Base-by-base conservation (phyloP, 148 eudicot species). In the Persicaria tinctoria region DNA sequence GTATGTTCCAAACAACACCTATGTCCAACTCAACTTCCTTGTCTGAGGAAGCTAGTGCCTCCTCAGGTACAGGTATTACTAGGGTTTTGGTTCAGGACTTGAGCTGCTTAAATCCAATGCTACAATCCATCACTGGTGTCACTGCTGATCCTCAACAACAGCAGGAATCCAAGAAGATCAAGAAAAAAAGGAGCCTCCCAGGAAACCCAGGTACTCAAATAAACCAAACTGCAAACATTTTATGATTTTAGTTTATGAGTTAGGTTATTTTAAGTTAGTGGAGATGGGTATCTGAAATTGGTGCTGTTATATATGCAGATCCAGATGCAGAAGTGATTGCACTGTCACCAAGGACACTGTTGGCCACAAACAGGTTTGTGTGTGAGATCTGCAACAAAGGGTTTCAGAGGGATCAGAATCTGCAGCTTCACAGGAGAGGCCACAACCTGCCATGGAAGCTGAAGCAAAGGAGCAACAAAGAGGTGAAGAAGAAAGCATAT, bases 301-400 rank as follows among this genome's bases (percentile, higher is more conserved):
- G 41, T 62, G 53, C 8, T n/a, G 27, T 32, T 32, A 32, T 32
- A 17, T 60, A 50, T 54, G 74, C 87, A 94, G 98, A 94, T 72
- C 98, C 98, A 73, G 96, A 91, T 84, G 97, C 97, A 18, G 98
- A 94, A 77, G 97, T 94, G 77, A 90, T 94, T 9, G 96, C 97
- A 50, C 77, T 94, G 54, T 94, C 97, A 57, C 98, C 98, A 60
- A 94, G 78, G 51, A 80, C 97, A 68, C 80, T 94, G 16, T 5
- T 94, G 53, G 89, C 96, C 5, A 90, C 93, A 76, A 94, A 91
- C 51, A 84, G 98, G 73, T 94, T 91, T 46, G 83, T 93, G 4
- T 93, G 98, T 78, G 98, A 93, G 87, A 83, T 93, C 44, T 93
- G 98, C 84, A 89, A 91, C 88, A 94, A 91, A 79, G 98, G 98